Percentiles rank a stretch among this genome's conserved stretches.
Evolutionary conservation across 257 asterid species (phyloP).

Genomic region (Gentiana macrophylla): DNA sequence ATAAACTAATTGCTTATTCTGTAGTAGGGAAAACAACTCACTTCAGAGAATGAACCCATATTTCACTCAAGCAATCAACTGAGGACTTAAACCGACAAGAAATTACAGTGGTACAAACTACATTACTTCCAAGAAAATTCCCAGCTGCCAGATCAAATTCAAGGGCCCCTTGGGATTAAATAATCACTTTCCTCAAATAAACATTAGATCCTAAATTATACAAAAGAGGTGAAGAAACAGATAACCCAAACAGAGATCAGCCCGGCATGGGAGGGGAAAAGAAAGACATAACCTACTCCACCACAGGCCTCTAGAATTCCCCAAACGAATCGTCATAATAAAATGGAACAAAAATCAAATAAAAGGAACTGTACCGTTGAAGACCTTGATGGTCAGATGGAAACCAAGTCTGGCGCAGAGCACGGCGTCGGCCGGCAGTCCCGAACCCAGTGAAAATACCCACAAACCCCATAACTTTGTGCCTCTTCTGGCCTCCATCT

Average conservation of each 20-base stretch:
- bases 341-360: neutral
- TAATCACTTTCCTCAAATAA: too few relatives aligned
- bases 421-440: constrained; percentile 65
- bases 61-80: neutral
- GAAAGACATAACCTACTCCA: neutral
- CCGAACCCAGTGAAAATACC: constrained; percentile 91
- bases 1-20: too few relatives aligned
- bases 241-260: too few relatives aligned
- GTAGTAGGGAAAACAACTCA: too few relatives aligned
- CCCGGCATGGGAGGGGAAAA: too few relatives aligned
- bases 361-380: constrained; percentile 35
- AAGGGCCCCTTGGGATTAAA: neutral
- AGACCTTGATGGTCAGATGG: constrained; percentile 82
- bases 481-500: constrained; percentile 48
- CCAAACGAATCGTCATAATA: neutral
- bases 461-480: constrained; percentile 86
- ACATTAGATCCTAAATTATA: too few relatives aligned
- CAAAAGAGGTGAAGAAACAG: too few relatives aligned
- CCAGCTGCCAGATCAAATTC: neutral
- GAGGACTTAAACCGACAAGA: neutral
- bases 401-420: constrained; percentile 88
- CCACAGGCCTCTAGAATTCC: neutral
- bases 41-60: neutral
- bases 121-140: neutral
- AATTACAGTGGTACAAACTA: neutral